Percentiles rank a stretch among this genome's conserved stretches.
phyloP scores from a whole-genome alignment of 495 filamentous ascomycete species.

The Lasiosphaeris hirsuta region DNA sequence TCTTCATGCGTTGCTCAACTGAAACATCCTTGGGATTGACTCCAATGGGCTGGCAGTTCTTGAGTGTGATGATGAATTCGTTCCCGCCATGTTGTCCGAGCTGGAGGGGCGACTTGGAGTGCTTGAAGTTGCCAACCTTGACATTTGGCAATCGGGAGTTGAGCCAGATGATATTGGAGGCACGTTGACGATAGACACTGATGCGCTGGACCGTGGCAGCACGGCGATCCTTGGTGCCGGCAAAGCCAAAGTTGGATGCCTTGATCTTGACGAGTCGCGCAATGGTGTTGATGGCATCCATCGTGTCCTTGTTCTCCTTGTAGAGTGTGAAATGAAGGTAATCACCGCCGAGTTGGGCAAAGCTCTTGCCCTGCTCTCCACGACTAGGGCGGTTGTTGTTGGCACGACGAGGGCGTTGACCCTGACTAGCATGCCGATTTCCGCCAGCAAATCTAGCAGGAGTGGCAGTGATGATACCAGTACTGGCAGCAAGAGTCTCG shows the following conservation, averaged over 20 bases:
- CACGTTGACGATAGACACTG: conserved; percentile 63
- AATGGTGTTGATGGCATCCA: conserved; percentile 79
- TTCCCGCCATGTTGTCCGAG: conserved; percentile 85
- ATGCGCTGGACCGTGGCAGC: conserved; percentile 85
- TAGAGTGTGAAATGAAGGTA: conserved; percentile 92
- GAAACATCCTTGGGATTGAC: conserved; percentile 37
- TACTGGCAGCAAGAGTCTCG: conserved; percentile 28
- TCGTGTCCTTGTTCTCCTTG: conserved; percentile 98
- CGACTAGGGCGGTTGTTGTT: conserved; percentile 14
- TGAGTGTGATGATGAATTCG: conserved; percentile 85
- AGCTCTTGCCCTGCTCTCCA: conserved; percentile 20
- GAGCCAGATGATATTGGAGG: conserved; percentile 58
- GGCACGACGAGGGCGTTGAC: conserved; percentile 26
- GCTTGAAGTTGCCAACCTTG: conserved; percentile 73
- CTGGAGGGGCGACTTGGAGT: conserved; percentile 63
- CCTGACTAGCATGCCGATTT: conserved; percentile 32
- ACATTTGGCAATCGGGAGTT: conserved; percentile 61
- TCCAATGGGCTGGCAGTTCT: conserved; percentile 67
- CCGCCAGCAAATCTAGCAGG: conserved; percentile 23
- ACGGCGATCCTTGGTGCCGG: conserved; percentile 91
- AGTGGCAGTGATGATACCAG: conserved; percentile 36
- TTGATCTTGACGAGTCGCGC: conserved; percentile 65
- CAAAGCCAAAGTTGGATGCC: conserved; percentile 71
- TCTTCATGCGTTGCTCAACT: conserved; percentile 36
- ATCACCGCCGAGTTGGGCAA: conserved; percentile 57